Evolutionary conservation across 164 flowering plant species (phyloP), one percentile per base, ranked within the genome.

Genomic region (Aristolochia californica): DNA sequence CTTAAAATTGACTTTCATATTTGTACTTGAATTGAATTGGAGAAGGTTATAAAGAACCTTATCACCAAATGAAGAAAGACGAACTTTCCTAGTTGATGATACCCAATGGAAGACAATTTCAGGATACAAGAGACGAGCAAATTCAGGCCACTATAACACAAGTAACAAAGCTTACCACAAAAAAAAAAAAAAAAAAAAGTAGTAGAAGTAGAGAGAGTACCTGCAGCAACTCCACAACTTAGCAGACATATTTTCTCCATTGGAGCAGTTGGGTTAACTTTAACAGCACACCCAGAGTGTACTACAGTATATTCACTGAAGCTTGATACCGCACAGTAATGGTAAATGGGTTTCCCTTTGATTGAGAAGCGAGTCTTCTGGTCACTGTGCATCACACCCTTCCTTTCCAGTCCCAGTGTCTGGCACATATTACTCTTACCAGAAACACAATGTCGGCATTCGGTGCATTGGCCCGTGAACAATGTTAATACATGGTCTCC

Each of bases 191-290:
- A n/a, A n/a, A n/a, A 34, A 8, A 34, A 34, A 34, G 40, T 5
- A 34, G 0, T 9, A 44, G 4, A 27, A 28, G 26, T 52, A 51
- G 45, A 17, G 43, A 43, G 57, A 17, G 20, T 75, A 93, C 98
- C 99, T 72, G 97, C 94, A 71, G 96, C 89, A 9, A 78, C 86
- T 68, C 99, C 99, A 68, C 99, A 93, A 65, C 99, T 94, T 16
- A 94, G 83, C 61, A 90, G 82, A 74, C 99, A 90, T 52, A 90
- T 72, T 75, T 84, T 94, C 61, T 87, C 90, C 62, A 90, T 62
- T 60, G 99, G 91, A 10, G 80, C 95, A 53, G 5, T 48, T 21
- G 87, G 20, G 73, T 74, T 71, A 61, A 93, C 74, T 78, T 89
- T 93, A 53, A 85, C 88, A 51, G 99, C 99, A 72, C 99, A 94